Percentiles rank a stretch among this genome's conserved stretches.
Evolutionary conservation across 805 yeast genomes (phyloP).

Genomic region (Saccharomyces paradoxus): DNA sequence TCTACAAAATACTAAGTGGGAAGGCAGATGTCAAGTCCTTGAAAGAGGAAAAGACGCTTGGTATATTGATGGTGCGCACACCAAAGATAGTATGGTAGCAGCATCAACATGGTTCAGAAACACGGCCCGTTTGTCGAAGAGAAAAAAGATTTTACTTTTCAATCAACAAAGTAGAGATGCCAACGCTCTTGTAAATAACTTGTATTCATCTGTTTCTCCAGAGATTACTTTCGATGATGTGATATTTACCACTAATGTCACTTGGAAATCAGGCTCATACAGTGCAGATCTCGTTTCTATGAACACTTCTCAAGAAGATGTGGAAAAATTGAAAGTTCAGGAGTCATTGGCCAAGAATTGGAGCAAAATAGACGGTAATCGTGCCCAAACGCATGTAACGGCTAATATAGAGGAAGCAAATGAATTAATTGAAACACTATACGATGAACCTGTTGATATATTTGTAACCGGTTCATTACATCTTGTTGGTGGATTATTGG

Average conservation of each 20-base stretch:
- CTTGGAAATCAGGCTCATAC: slow-evolving; percentile 79
- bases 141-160: slow-evolving; percentile 55
- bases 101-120: slow-evolving; percentile 71
- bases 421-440: slow-evolving; percentile 38
- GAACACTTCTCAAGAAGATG: slow-evolving; percentile 71
- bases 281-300: slow-evolving; percentile 77
- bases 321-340: slow-evolving; percentile 77
- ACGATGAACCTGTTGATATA: slow-evolving; percentile 42
- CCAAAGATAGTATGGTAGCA: slow-evolving; percentile 76
- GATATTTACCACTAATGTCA: slow-evolving; percentile 82
- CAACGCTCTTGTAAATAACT: slow-evolving; percentile 46
- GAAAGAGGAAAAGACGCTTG: slow-evolving; percentile 46
- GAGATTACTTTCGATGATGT: slow-evolving; percentile 59
- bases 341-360: slow-evolving; percentile 64
- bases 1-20: slow-evolving; percentile 67
- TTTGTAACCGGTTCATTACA: slow-evolving; percentile 93
- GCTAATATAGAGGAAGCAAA: slow-evolving; percentile 69
- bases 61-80: slow-evolving; percentile 94
- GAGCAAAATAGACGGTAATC: slow-evolving; percentile 41
- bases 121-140: slow-evolving; percentile 9
- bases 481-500: slow-evolving; percentile 86
- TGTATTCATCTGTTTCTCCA: slow-evolving; percentile 38
- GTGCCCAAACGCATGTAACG: slow-evolving; percentile 42
- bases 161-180: slow-evolving; percentile 94
- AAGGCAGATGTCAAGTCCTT: slow-evolving; percentile 88